Conservation (phyloP, 768 basidiomycete genomes). For the Coprinopsis marcescibilis region DNA sequence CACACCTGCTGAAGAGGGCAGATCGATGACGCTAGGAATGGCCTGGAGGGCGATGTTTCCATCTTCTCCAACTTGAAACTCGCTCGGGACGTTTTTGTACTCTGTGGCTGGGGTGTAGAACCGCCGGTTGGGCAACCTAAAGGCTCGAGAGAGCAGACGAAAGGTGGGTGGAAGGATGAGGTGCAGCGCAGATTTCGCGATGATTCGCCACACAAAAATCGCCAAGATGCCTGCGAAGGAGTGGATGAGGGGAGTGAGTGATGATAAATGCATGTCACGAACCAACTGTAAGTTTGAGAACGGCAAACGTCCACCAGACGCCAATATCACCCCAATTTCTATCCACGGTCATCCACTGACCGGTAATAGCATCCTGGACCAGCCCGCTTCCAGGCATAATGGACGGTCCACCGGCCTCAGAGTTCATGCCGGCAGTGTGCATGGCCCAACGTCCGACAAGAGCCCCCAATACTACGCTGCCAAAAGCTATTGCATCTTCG, state of each 20-base stretch:
- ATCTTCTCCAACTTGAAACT: conserved; percentile 33
- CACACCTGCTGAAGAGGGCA: conserved; percentile 45
- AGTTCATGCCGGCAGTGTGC: conserved; percentile 35
- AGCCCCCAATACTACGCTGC: conserved; percentile 79
- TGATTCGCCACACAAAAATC: conserved; percentile 85
- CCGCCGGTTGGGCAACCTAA: conserved; percentile 73
- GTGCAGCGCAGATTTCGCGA: conserved; percentile 76
- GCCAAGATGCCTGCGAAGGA: conserved; percentile 52
- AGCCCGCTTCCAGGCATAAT: conserved; percentile 58
- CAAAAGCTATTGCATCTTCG: conserved; percentile 91
- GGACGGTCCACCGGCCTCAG: conserved; percentile 17
- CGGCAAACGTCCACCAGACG: conserved; percentile 43
- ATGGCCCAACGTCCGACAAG: conserved; percentile 64
- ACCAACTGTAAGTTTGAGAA: conserved; percentile 43
- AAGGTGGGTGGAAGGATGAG: conserved; percentile 77
- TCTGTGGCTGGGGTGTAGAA: conserved; percentile 93
- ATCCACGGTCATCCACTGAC: conserved; percentile 30
- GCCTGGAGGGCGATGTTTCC: conserved; percentile 51
- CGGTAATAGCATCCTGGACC: conserved; percentile 23
- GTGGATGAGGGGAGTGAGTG: conserved; percentile 1
- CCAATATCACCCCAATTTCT: conserved; percentile 33
- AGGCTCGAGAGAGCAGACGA: conserved; percentile 61
- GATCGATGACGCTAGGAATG: conserved; percentile 83
- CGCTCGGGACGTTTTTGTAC: conserved; percentile 63
- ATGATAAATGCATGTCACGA: conserved; percentile 12